Evolutionary conservation across 106 monocot species (phyloP), one percentile per base, ranked within the genome.

Genomic region (Cymbidium sinense): DNA sequence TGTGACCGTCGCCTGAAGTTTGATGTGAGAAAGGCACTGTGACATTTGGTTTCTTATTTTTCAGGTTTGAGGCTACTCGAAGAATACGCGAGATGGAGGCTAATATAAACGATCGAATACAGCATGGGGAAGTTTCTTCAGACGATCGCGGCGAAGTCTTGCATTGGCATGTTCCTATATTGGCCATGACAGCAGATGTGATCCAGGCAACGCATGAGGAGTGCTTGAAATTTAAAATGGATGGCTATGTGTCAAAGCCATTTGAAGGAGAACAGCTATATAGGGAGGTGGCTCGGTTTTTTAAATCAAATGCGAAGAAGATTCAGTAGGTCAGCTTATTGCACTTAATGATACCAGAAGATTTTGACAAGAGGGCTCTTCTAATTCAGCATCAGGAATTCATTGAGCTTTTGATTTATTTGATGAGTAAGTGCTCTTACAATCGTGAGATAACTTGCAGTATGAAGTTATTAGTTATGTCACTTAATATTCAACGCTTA

Each of bases 181-280:
- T 99, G 50, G 99, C 99, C 12, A 99, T 99, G 99, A 99, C 99
- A 12, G 99, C 99, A 50, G 99, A 99, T 85, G 99, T 99, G 50
- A 99, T 95, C 75, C 99, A 99, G 80, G 95, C 99, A 37, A 99
- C 99, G 51, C 85, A 91, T 23, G 99, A 99, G 81, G 78, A 93
- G 82, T 95, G 99, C 70, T 28, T 88, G 51, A 93, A 82, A 82
- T 84, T 79, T 74, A 95, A 93, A 74, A 99, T 99, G 99, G 95
- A 99, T 86, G 99, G 99, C 3, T 99, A 99, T 79, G 99, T 99
- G 34, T 99, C 99, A n/a, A 99, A 99, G 79, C 99, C 95, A 80
- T 99, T 99, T 81, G 99, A 99, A 85, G 99, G 86, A 76, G 99
- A 99, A 76, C 95, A 99, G 41, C 82, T 99, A 37, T 99, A 99